These are phyloP conservation scores for Celoporthe dispersa DNA, from an alignment of 2,329 filamentous ascomycete genomes.

Conservation along the genomic window DNA sequence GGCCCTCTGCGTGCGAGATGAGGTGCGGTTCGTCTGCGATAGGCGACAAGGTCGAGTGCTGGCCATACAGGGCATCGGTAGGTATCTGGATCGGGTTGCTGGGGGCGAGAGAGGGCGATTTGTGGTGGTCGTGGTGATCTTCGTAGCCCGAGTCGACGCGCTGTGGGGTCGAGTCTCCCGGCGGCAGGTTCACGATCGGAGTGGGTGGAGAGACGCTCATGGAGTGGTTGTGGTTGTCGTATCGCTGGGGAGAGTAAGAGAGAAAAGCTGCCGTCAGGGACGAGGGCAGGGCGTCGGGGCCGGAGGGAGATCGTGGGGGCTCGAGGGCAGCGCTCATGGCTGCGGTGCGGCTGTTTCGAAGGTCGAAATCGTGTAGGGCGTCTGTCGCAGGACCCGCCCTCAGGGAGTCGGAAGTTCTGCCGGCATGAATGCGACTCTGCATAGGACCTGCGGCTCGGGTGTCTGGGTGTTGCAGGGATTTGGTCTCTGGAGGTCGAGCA, in stretches of 20 bases:
- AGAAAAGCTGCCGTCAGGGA: slow-evolving; percentile 25
- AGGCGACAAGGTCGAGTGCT: slow-evolving; percentile 31
- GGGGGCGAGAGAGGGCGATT: slow-evolving; percentile 23
- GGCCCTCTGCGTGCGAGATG: slow-evolving; percentile 17
- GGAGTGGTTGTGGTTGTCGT: slow-evolving; percentile 36
- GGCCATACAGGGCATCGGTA: slow-evolving; percentile 29
- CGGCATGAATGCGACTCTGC: slow-evolving; percentile 20
- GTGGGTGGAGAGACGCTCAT: slow-evolving; percentile 40
- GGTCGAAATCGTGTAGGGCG: slow-evolving; percentile 30
- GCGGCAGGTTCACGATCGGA: slow-evolving; percentile 32
- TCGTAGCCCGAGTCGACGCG: slow-evolving; percentile 23
- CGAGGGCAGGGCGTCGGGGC: slow-evolving; percentile 23
- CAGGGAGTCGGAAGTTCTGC: slow-evolving; percentile 28
- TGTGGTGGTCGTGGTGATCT: slow-evolving; percentile 28
- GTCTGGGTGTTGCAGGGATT: slow-evolving; percentile 27
- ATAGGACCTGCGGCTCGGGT: slow-evolving; percentile 26
- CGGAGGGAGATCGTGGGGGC: slow-evolving; percentile 24
- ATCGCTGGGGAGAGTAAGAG: slow-evolving; percentile 19
- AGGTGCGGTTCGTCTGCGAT: slow-evolving; percentile 30
- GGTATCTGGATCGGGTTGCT: slow-evolving; percentile 29
- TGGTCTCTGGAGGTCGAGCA: slow-evolving; percentile 5
- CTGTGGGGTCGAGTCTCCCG: slow-evolving; percentile 28
- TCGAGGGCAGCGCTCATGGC: slow-evolving; percentile 32
- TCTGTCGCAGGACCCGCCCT: slow-evolving; percentile 34
- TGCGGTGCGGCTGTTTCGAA: slow-evolving; percentile 33